These are phyloP conservation scores for Kodamaea sp. DNA, from an alignment of 1,139 yeast species.

Conservation along the genomic window DNA sequence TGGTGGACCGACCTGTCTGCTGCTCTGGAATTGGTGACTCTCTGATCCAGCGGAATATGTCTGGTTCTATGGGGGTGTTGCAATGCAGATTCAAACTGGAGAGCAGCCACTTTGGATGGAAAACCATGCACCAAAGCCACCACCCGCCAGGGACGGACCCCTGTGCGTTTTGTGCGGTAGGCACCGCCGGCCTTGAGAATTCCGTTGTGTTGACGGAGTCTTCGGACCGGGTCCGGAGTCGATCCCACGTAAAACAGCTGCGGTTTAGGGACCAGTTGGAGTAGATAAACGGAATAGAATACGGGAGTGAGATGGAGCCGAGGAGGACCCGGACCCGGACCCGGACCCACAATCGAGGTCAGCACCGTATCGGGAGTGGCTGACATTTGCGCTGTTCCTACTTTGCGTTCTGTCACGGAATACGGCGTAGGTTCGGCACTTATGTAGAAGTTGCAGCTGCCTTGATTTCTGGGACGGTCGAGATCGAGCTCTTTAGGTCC, in stretches of 20 bases:
- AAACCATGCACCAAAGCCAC: constrained; percentile 64
- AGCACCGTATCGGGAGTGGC: too few species aligned
- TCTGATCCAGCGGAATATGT: constrained; percentile 43
- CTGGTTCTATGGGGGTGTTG: constrained; percentile 71
- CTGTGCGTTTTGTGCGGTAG: constrained; percentile 54
- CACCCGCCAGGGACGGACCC: constrained; percentile 76
- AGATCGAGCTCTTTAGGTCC: too few species aligned
- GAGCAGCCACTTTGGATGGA: constrained; percentile 67
- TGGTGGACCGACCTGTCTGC: constrained; percentile 45
- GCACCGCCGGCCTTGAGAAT: constrained; percentile 66
- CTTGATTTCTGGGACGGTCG: too few species aligned
- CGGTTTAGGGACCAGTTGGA: constrained; percentile 58
- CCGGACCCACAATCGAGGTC: too few species aligned
- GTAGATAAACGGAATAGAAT: constrained; percentile 68
- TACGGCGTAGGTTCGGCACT: too few species aligned
- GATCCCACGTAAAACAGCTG: constrained; percentile 72
- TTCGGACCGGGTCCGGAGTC: constrained; percentile 67
- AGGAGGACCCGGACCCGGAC: too few species aligned
- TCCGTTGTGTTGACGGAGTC: constrained; percentile 81
- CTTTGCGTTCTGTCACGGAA: too few species aligned
- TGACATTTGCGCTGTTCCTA: too few species aligned
- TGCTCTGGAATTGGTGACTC: constrained; percentile 29
- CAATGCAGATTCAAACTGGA: constrained; percentile 78
- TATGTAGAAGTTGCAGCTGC: too few species aligned
- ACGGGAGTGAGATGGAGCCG: constrained; percentile 24